Conservation (phyloP, 768 basidiomycete genomes). For the Leccinum truebloodii region DNA sequence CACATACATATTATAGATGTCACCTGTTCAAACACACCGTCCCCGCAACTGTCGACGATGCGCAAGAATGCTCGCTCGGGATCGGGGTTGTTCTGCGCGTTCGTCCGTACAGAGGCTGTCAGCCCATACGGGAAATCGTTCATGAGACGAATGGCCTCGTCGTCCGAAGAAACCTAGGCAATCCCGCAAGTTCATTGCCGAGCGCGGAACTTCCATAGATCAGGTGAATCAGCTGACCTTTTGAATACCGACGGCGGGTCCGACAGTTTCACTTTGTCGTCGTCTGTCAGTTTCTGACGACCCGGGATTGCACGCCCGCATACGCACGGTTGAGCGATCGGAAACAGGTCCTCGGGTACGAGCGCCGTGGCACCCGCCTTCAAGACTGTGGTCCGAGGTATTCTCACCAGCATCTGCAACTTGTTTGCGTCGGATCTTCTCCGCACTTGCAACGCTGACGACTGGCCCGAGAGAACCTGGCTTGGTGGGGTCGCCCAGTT, state of each 20-base stretch:
- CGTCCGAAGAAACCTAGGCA: slow-evolving; percentile 72
- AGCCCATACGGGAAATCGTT: slow-evolving; percentile 96
- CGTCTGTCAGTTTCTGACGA: not conserved
- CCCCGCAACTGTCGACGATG: slow-evolving; percentile 67
- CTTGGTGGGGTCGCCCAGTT: too few relatives aligned
- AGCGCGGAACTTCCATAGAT: not conserved
- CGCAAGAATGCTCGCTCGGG: slow-evolving; percentile 68
- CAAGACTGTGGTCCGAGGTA: too few relatives aligned
- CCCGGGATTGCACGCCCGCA: not conserved
- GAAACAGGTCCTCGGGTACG: too few relatives aligned
- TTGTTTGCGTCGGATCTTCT: too few relatives aligned
- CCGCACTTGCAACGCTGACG: too few relatives aligned
- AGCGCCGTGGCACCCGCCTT: too few relatives aligned
- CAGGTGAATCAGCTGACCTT: slow-evolving; percentile 51
- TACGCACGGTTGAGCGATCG: too few relatives aligned
- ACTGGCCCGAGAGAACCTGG: too few relatives aligned
- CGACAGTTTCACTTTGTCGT: slow-evolving; percentile 68
- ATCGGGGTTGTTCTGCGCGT: slow-evolving; percentile 53
- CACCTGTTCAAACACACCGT: slow-evolving; percentile 93
- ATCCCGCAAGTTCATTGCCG: not conserved
- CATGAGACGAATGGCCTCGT: slow-evolving; percentile 88
- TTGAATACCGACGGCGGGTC: slow-evolving; percentile 91
- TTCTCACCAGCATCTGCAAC: too few relatives aligned
- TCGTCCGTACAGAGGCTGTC: slow-evolving; percentile 94
- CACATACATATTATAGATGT: not conserved